Conservation (phyloP, 805 yeast species). For the Wickerhamiella musiphila region DNA sequence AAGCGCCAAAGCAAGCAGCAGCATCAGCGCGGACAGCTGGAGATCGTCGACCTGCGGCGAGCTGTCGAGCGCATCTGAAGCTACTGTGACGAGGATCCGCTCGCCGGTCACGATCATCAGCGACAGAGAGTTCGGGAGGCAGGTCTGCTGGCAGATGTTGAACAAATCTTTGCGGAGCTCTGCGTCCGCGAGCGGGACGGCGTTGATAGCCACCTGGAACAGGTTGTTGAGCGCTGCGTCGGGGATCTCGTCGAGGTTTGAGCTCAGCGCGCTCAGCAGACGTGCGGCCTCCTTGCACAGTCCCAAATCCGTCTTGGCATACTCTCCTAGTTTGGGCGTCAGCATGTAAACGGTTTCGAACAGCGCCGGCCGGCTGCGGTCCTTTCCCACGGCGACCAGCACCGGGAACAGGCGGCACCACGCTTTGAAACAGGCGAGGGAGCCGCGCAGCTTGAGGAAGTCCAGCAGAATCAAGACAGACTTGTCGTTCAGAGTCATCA, state of each 20-base stretch:
- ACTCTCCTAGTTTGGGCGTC: slow-evolving; percentile 61
- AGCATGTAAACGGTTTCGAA: slow-evolving; percentile 60
- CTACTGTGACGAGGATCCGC: slow-evolving; percentile 42
- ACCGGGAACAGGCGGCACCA: slow-evolving; percentile 75
- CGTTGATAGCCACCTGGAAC: slow-evolving; percentile 56
- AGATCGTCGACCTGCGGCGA: slow-evolving; percentile 39
- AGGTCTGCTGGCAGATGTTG: slow-evolving; percentile 47
- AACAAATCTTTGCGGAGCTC: slow-evolving; percentile 64
- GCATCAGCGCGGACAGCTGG: slow-evolving; percentile 56
- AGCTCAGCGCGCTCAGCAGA: slow-evolving; percentile 52
- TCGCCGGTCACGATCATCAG: slow-evolving; percentile 42
- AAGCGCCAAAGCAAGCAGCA: slow-evolving; percentile 50
- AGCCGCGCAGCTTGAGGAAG: slow-evolving; percentile 40
- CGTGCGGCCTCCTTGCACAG: slow-evolving; percentile 68
- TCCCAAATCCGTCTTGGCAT: slow-evolving; percentile 43
- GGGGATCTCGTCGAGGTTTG: slow-evolving; percentile 33
- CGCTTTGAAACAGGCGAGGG: slow-evolving; percentile 48
- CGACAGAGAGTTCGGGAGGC: slow-evolving; percentile 31
- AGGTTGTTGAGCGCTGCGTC: slow-evolving; percentile 33
- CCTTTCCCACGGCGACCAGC: slow-evolving; percentile 28
- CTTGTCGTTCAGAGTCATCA: slow-evolving; percentile 39
- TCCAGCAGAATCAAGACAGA: slow-evolving; percentile 55
- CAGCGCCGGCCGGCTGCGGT: slow-evolving; percentile 47
- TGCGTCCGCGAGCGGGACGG: slow-evolving; percentile 53
- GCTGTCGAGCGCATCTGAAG: slow-evolving; percentile 64